Conservation (phyloP, 345 rosid species). For the Salix caprea region DNA sequence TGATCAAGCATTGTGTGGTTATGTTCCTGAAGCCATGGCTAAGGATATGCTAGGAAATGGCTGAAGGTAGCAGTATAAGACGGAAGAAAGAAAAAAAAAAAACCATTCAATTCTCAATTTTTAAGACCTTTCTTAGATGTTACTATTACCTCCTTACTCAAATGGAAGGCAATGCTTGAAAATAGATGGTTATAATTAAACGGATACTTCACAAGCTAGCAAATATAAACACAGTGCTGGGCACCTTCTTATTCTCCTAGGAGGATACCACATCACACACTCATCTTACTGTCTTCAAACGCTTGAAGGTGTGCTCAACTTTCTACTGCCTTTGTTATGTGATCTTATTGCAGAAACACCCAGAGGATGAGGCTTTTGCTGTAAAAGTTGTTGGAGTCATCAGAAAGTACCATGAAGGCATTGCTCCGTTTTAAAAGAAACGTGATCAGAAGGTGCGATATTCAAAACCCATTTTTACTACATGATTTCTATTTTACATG, state of each 20-base stretch:
- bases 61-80: conserved; percentile 6
- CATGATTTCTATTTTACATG: not conserved
- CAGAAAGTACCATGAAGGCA: conserved; percentile 37
- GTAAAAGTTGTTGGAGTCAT: conserved; percentile 51
- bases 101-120: too few relatives aligned
- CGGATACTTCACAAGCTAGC: conserved; percentile 41
- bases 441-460: conserved; percentile 22
- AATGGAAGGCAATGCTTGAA: conserved; percentile 89
- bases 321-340: conserved; percentile 40
- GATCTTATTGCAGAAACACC: conserved; percentile 64
- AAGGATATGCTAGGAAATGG: conserved; percentile 15
- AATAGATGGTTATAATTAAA: conserved; percentile 79
- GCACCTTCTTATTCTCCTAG: conserved; percentile 75
- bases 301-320: conserved; percentile 75
- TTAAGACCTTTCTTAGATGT: not conserved
- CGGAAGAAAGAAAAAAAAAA: too few relatives aligned
- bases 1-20: conserved; percentile 33
- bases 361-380: conserved; percentile 61
- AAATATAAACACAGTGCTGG: conserved; percentile 50
- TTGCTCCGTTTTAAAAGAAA: conserved; percentile 42
- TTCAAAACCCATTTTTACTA: not conserved
- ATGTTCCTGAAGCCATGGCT: conserved; percentile 22
- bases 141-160: conserved; percentile 8
- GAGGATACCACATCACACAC: conserved; percentile 83
- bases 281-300: conserved; percentile 86